phyloP scores from a whole-genome alignment of 139 green algal species.

The Asterochloris erici region DNA sequence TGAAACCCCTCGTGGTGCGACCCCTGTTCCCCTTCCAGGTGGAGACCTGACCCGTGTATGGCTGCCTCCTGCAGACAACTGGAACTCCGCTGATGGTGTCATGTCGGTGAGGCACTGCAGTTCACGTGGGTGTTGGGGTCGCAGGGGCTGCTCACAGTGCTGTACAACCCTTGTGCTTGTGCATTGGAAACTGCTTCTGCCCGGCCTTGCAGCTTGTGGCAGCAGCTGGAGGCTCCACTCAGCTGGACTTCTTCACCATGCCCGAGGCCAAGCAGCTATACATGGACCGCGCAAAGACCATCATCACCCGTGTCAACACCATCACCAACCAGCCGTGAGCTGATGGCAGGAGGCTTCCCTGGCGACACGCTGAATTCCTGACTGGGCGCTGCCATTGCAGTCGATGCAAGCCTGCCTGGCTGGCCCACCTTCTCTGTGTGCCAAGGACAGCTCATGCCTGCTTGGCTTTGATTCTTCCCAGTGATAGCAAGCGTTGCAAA shows the following conservation, averaged over 20 bases:
- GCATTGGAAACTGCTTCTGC: neutral
- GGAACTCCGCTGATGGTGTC: neutral
- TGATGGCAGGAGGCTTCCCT: too few relatives aligned
- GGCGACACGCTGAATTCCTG: too few relatives aligned
- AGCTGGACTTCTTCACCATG: conserved; percentile 27
- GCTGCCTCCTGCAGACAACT: neutral
- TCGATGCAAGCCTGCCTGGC: too few relatives aligned
- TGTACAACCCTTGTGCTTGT: neutral
- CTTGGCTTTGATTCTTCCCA: too few relatives aligned
- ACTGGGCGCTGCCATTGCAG: too few relatives aligned
- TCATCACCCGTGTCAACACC: conserved; percentile 30
- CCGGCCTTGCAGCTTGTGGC: neutral
- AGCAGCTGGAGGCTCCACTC: too few relatives aligned
- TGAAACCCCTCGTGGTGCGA: too few relatives aligned
- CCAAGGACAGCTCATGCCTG: too few relatives aligned
- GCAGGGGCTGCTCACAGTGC: neutral
- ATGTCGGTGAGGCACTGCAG: neutral
- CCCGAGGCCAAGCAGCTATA: conserved; percentile 17
- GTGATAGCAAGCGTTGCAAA: too few relatives aligned
- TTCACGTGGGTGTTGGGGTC: neutral
- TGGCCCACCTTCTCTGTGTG: too few relatives aligned
- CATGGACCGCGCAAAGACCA: conserved; percentile 49
- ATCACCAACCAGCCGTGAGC: conserved; percentile 18
- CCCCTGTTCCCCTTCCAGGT: too few relatives aligned
- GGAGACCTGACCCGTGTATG: too few relatives aligned